phyloP scores from a whole-genome alignment of 2,329 filamentous ascomycete species.

The Huntiella decipiens region DNA sequence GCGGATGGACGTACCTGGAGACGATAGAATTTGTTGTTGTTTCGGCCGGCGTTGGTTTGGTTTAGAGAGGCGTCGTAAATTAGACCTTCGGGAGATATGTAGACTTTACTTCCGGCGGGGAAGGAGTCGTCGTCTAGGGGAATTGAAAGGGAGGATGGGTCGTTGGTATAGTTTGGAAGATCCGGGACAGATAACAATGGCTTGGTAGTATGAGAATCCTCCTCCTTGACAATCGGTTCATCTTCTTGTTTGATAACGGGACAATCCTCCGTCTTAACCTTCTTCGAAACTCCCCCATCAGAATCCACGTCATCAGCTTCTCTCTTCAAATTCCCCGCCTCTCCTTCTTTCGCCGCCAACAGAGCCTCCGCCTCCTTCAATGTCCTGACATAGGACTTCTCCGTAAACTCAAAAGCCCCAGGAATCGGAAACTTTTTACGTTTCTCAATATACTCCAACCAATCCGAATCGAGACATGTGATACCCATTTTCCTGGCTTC shows the following conservation, averaged over 20 bases:
- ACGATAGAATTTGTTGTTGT: conserved; percentile 73
- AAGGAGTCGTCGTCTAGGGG: conserved; percentile 28
- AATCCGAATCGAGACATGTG: conserved; percentile 38
- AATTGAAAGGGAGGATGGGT: conserved; percentile 18
- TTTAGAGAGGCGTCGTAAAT: conserved; percentile 69
- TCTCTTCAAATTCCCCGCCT: too few species aligned
- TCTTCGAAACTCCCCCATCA: neutral
- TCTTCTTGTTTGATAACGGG: neutral
- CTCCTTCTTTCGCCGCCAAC: too few species aligned
- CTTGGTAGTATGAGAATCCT: conserved; percentile 5
- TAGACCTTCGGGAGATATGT: conserved; percentile 43
- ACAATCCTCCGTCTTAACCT: neutral
- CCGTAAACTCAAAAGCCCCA: conserved; percentile 11
- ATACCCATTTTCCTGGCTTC: conserved; percentile 27
- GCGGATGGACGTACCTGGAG: conserved; percentile 29
- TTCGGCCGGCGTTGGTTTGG: conserved; percentile 50
- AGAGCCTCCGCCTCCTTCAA: neutral
- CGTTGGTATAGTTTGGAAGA: too few species aligned
- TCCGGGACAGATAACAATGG: too few species aligned
- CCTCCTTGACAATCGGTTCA: conserved; percentile 13
- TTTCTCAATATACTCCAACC: conserved; percentile 26
- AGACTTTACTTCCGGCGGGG: conserved; percentile 29
- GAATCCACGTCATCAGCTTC: neutral
- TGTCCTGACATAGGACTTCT: neutral
- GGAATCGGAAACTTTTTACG: conserved; percentile 10